Evolutionary conservation across 106 monocot genomes (phyloP), one percentile per base, ranked within the genome.

Genomic region (Dendrobium officinale): DNA sequence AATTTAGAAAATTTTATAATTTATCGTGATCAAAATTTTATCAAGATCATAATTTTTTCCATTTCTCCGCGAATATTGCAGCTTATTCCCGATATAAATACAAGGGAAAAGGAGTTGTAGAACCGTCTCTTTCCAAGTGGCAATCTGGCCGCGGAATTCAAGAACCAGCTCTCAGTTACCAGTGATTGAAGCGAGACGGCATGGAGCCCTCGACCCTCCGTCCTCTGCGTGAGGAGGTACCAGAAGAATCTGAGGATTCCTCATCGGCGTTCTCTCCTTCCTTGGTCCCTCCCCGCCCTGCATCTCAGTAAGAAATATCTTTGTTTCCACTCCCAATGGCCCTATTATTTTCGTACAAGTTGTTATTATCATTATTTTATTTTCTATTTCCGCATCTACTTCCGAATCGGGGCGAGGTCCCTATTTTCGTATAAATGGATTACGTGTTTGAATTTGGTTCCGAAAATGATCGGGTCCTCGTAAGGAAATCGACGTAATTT

Each of bases 261-360:
- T 44, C 83, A 42, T 83, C 78, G 29, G 70, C 55, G 13, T 83
- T 83, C 43, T 77, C 77, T 72, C 72, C 77, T 48, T 49, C 72
- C 17, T 70, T 72, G 8, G 54, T 83, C 56, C 83, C 83, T 72
- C 83, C 83, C 19, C 83, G 83, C 26, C 83, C 83, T 1, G 77
- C 22, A 66, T 42, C 67, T 78, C 72, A 49, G 83, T 83, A 73
- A 72, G 78, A 44, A 26, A 37, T 19, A 42, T 75, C 56, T 77
- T 49, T 13, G 3, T 79, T 29, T 40, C 27, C 44, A n/a, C 78
- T 54, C n/a, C 1, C 29, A 43, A n/a, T 55, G 10, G 22, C 10
- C n/a, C n/a, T 44, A 6, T 70, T 80, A 45, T 67, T 20, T 42
- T 80, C 3, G 2, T 67, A 66, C 24, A 2, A 42, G 26, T 7